These are phyloP conservation scores for Microbotryum scabiosae DNA, from an alignment of 1,284 basidiomycete genomes.

Conservation along the genomic window DNA sequence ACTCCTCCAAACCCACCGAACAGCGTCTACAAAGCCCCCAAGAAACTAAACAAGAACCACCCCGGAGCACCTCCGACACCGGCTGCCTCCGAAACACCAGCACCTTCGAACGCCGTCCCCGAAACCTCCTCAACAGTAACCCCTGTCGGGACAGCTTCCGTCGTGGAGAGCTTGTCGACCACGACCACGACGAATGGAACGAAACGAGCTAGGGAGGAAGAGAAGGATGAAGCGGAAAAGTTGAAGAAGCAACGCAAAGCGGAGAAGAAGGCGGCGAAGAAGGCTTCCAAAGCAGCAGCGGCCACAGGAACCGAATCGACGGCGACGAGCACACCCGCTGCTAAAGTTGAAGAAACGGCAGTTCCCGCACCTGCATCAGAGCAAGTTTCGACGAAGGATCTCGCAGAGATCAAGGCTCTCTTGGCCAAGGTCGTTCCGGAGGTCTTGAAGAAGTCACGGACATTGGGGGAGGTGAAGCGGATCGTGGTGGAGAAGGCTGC, in stretches of 20 bases:
- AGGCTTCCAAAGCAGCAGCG: constrained; percentile 12
- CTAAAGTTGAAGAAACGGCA: neutral
- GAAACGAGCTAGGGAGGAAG: neutral
- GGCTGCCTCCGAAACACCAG: neutral
- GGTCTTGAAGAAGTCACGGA: too few species aligned
- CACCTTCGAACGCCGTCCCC: neutral
- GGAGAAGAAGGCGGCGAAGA: constrained; percentile 5
- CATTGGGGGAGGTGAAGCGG: too few species aligned
- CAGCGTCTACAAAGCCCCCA: constrained; percentile 64
- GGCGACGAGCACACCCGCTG: constrained; percentile 3
- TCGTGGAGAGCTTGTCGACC: neutral
- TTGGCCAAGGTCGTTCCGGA: too few species aligned
- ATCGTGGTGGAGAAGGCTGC: constrained; percentile 4
- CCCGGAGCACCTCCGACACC: neutral
- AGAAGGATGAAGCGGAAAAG: constrained; percentile 38
- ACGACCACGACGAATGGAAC: neutral
- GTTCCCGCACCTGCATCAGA: constrained; percentile 1
- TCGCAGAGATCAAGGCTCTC: too few species aligned
- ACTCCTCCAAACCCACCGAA: too few species aligned
- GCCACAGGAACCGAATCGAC: neutral
- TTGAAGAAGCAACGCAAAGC: neutral
- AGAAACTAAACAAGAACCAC: constrained; percentile 35
- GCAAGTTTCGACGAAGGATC: too few species aligned
- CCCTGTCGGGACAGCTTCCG: neutral
- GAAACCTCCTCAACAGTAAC: neutral